Conservation (phyloP, 371 early-diverging fungal species). For the Syncephalastrum monosporum region DNA sequence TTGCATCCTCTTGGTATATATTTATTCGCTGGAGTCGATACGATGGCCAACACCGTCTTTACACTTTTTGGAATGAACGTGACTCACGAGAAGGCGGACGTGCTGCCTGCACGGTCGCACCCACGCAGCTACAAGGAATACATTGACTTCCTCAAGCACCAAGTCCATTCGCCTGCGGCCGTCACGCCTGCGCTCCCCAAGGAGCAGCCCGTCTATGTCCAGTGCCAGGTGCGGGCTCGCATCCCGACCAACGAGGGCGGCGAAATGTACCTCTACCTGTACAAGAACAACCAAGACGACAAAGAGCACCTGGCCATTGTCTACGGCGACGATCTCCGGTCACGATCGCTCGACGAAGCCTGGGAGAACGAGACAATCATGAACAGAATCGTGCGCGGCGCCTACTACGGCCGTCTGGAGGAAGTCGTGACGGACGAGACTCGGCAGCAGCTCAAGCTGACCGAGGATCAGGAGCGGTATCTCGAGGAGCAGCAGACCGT, state of each 20-base stretch:
- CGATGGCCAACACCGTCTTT: slow-evolving; percentile 32
- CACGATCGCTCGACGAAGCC: slow-evolving; percentile 63
- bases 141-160: slow-evolving; percentile 44
- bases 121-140: slow-evolving; percentile 46
- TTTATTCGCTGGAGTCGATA: neutral
- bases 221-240: slow-evolving; percentile 81
- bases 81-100: slow-evolving; percentile 24
- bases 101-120: slow-evolving; percentile 10
- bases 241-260: slow-evolving; percentile 85
- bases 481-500: slow-evolving; percentile 40
- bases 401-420: slow-evolving; percentile 63
- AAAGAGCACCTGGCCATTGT: slow-evolving; percentile 95
- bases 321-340: slow-evolving; percentile 80
- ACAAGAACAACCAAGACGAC: slow-evolving; percentile 79
- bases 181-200: slow-evolving; percentile 39
- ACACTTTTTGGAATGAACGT: slow-evolving; percentile 56
- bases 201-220: slow-evolving; percentile 31
- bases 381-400: slow-evolving; percentile 80
- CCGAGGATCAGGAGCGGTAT: slow-evolving; percentile 34
- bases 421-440: slow-evolving; percentile 47
- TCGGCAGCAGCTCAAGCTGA: slow-evolving; percentile 26
- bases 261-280: slow-evolving; percentile 83
- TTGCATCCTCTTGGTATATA: neutral
- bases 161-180: slow-evolving; percentile 44
- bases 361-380: slow-evolving; percentile 73